Evolutionary conservation across 176 grass and related monocot genomes (phyloP).

Genomic region (Panicum miliaceum): DNA sequence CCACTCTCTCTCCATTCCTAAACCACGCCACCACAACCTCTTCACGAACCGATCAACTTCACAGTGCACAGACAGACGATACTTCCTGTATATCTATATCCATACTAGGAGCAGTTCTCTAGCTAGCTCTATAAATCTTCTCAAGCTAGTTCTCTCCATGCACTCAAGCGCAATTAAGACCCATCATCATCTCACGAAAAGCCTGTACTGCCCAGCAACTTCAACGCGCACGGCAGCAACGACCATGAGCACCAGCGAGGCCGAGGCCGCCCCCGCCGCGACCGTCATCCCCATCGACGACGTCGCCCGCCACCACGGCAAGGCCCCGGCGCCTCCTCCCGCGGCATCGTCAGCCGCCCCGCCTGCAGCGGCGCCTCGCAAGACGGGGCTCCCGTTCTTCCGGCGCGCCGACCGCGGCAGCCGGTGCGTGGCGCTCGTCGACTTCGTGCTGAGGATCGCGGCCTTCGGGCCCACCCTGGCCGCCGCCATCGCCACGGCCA

Average conservation of each 20-base stretch:
- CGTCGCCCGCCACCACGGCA: slow-evolving; percentile 34
- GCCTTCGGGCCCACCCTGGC: slow-evolving; percentile 72
- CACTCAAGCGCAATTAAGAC: background rate
- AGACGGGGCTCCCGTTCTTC: slow-evolving; percentile 40
- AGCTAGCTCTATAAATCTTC: slow-evolving; percentile 19
- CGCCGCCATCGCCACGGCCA: slow-evolving; percentile 77
- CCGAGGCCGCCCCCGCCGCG: slow-evolving; percentile 50
- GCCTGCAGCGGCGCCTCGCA: slow-evolving; percentile 33
- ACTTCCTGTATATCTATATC: background rate
- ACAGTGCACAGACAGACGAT: background rate
- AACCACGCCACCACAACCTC: slow-evolving; percentile 28
- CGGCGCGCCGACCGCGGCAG: slow-evolving; percentile 48
- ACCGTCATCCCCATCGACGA: slow-evolving; percentile 64
- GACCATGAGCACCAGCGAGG: slow-evolving; percentile 71
- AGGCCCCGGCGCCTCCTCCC: slow-evolving; percentile 43
- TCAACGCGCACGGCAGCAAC: background rate
- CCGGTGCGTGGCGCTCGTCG: slow-evolving; percentile 65
- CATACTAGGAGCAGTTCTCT: background rate
- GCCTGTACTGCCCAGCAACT: background rate
- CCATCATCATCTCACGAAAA: background rate
- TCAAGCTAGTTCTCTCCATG: no score
- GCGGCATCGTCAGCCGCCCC: background rate
- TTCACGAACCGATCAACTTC: background rate
- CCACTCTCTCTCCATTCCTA: slow-evolving; percentile 26
- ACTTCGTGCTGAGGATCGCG: slow-evolving; percentile 76